Evolutionary conservation across 179 eudicot genomes (phyloP).

Genomic region (Corrigiola litoralis): DNA sequence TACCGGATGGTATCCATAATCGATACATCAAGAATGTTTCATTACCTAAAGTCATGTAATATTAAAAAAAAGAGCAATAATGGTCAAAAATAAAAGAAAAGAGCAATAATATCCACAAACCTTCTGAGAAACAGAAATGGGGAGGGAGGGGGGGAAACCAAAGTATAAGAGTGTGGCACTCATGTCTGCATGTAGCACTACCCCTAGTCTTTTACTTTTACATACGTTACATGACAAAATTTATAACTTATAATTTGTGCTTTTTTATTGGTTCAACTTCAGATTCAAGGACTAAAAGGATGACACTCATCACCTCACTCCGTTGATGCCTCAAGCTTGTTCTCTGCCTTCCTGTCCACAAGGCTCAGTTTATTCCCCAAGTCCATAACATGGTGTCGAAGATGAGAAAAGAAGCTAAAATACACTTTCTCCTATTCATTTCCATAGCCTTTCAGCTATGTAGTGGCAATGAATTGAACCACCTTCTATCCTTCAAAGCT

Average conservation of each 20-base stretch:
- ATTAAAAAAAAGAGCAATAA: too few relatives aligned
- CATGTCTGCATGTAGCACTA: constrained; percentile 8
- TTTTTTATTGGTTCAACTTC: constrained; percentile 10
- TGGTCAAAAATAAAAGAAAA: too few relatives aligned
- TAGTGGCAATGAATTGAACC: constrained; percentile 33
- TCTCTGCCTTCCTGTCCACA: background rate
- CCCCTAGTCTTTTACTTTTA: constrained; percentile 11
- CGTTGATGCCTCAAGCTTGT: background rate
- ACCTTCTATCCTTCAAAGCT: constrained; percentile 51
- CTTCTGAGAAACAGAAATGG: too few relatives aligned
- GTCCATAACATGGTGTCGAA: constrained; percentile 5
- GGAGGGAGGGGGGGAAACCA: too few relatives aligned
- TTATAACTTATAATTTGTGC: constrained; percentile 12
- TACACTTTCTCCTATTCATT: constrained; percentile 9
- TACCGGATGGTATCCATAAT: too few relatives aligned
- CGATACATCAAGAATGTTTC: too few relatives aligned
- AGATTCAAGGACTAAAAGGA: constrained; percentile 20
- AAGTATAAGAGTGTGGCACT: constrained; percentile 8
- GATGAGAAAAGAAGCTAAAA: constrained; percentile 13
- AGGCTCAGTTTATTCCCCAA: background rate
- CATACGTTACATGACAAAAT: constrained; percentile 9
- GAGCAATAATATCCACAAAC: too few relatives aligned
- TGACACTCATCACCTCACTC: constrained; percentile 20
- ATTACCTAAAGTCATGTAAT: too few relatives aligned
- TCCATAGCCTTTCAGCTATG: constrained; percentile 14